phyloP scores from a whole-genome alignment of 2,329 filamentous ascomycete species.

The Botrytis elliptica region DNA sequence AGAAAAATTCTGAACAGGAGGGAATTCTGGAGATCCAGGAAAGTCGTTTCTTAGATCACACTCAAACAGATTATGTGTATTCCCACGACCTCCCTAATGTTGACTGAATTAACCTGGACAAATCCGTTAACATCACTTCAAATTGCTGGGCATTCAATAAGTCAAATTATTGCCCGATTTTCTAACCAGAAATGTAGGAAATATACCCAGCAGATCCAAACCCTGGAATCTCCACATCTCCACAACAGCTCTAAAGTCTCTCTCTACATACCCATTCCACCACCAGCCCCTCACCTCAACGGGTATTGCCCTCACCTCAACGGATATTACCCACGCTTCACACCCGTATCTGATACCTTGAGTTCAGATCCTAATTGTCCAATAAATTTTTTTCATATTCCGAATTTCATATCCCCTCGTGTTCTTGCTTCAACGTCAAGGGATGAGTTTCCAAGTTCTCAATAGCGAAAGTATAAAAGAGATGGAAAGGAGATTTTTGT shows the following conservation, averaged over 20 bases:
- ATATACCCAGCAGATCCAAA: not conserved
- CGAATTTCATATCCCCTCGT: not conserved
- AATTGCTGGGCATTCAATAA: not conserved
- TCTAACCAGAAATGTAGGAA: not conserved
- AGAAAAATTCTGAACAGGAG: not conserved
- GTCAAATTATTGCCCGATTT: not conserved
- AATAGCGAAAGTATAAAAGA: not conserved
- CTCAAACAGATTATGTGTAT: not conserved
- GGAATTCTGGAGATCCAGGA: not conserved
- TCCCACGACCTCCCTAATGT: not conserved
- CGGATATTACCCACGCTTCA: not conserved
- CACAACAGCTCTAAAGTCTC: not conserved
- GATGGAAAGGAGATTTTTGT: not conserved
- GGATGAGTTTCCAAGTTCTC: not conserved
- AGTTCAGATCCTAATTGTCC: not conserved
- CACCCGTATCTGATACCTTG: not conserved
- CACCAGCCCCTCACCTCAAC: not conserved
- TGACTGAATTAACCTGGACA: not conserved
- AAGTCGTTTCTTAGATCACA: not conserved
- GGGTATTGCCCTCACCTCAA: not conserved
- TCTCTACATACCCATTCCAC: not conserved
- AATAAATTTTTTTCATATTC: not conserved
- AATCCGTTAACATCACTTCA: not conserved
- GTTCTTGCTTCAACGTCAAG: not conserved
- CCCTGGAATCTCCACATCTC: not conserved